These are phyloP conservation scores for Xylogone sp. DNA, from an alignment of 2,329 filamentous ascomycete genomes.

Conservation along the genomic window DNA sequence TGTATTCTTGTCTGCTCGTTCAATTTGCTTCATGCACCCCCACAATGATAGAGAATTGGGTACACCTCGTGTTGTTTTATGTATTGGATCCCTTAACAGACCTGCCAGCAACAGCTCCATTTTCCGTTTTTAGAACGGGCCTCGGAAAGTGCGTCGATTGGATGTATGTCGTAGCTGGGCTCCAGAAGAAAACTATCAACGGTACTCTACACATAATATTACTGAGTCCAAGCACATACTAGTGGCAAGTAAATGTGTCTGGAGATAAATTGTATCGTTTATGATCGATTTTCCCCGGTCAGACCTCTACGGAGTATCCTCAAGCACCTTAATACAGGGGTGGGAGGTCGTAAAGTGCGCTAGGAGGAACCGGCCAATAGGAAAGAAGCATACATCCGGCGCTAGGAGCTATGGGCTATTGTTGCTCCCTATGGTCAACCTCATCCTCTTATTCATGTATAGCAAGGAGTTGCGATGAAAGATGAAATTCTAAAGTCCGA, in stretches of 20 bases:
- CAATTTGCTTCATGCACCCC: neutral
- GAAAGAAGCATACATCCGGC: neutral
- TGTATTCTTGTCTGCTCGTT: neutral
- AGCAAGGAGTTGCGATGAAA: neutral
- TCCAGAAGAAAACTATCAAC: no score
- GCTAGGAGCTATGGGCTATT: neutral
- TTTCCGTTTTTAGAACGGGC: slow-evolving; percentile 17
- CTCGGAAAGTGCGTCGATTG: slow-evolving; percentile 13
- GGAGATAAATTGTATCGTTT: no score
- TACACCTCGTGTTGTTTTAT: no score
- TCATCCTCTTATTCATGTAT: neutral
- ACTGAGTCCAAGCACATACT: neutral
- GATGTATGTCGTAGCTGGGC: slow-evolving; percentile 13
- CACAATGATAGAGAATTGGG: no score
- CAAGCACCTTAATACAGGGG: neutral
- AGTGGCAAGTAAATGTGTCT: neutral
- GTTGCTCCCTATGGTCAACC: neutral
- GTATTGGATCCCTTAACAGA: slow-evolving; percentile 18
- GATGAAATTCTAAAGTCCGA: no score
- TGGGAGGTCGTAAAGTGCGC: neutral
- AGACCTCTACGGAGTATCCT: neutral
- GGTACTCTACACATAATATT: no score
- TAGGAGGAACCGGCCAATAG: neutral
- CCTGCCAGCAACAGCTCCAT: slow-evolving; percentile 17
- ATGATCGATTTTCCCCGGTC: no score